A percentile compares a stretch with the other conserved stretches of the same genome.
These are phyloP conservation scores for Mimosa bimucronata DNA, from an alignment of 306 rosid species.

Conservation along the genomic window DNA sequence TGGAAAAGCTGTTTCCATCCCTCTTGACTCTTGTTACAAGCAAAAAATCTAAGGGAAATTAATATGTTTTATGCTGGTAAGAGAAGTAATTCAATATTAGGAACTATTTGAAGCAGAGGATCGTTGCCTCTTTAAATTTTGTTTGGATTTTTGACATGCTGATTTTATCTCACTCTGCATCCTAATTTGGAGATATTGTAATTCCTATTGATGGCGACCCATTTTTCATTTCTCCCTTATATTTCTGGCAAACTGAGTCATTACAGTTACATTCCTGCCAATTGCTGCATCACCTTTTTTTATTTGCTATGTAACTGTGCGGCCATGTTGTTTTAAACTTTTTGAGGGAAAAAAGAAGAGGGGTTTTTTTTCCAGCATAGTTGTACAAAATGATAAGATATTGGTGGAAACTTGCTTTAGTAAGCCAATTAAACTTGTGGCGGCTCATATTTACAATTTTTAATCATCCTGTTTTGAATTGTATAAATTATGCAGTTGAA, in stretches of 20 bases:
- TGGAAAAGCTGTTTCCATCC: neutral
- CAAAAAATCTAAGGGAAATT: neutral
- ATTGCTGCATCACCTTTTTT: neutral
- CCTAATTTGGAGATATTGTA: neutral
- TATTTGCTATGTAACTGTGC: neutral
- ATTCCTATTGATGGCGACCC: neutral
- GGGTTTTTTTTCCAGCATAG: neutral
- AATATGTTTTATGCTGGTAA: neutral
- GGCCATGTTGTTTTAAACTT: neutral
- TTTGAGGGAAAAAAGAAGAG: neutral
- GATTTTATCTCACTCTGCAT: neutral
- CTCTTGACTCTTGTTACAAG: neutral
- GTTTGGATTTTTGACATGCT: neutral
- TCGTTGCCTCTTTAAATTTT: neutral
- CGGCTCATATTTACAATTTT: slow-evolving; percentile 2
- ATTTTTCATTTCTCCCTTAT: neutral
- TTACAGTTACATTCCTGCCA: neutral
- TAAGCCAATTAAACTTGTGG: neutral
- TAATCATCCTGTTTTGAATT: slow-evolving; percentile 27
- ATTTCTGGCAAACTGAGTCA: neutral
- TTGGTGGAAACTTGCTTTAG: neutral
- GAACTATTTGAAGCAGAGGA: neutral
- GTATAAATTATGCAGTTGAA: slow-evolving; percentile 22
- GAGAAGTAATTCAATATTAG: neutral
- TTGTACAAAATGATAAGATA: neutral